Evolutionary conservation across 2,329 filamentous ascomycete species (phyloP), one percentile per base, ranked within the genome.

Genomic region (Microdochium bolleyi): DNA sequence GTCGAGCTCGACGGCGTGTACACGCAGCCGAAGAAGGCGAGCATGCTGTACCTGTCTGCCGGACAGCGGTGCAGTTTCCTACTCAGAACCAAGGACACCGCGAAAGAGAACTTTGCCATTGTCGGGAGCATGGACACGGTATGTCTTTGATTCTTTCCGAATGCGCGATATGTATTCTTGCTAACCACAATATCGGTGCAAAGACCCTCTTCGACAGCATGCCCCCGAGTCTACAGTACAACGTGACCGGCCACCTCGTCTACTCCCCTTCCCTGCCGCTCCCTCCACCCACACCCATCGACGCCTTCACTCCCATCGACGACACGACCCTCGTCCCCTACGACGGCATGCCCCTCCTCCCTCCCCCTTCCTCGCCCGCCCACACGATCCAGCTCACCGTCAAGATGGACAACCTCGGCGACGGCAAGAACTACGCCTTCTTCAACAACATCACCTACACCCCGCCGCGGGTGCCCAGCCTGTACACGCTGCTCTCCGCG

Each of bases 401-500:
- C 2, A 73, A 74, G 54, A 88, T 88, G 80, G 77, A 83, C 60
- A 84, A 86, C 55, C 76, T 90, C 11, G 76, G 75, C 24, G 78
- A 91, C 54, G 87, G 87, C 1, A 79, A 79, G 25, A 79, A 81
- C 67, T 89, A 89, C 41, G 84, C 82, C 55, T 84, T 85, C 69
- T 82, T 88, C 71, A 92, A 92, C 73, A 84, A 88, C 67, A 81
- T 89, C 57, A 89, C 87, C 27, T 95, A 92, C 66, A 78, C 80
- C 3, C 53, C 70, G 0, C 89, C 88, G 49, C 88, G 89, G 64
- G 89, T 95, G 0, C 91, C 90, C 0, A 84, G 86, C 0, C 75
- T 95, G 0, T 95, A 91, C 73, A 89, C 87, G 0, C 88, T 79
- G 1, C 74, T 95, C 3, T 83, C 81, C 0, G 70, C 82, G 16